Percentiles rank a stretch among this genome's conserved stretches.
Evolutionary conservation across 345 rosid genomes (phyloP).

Genomic region (Hypericum androsaemum): DNA sequence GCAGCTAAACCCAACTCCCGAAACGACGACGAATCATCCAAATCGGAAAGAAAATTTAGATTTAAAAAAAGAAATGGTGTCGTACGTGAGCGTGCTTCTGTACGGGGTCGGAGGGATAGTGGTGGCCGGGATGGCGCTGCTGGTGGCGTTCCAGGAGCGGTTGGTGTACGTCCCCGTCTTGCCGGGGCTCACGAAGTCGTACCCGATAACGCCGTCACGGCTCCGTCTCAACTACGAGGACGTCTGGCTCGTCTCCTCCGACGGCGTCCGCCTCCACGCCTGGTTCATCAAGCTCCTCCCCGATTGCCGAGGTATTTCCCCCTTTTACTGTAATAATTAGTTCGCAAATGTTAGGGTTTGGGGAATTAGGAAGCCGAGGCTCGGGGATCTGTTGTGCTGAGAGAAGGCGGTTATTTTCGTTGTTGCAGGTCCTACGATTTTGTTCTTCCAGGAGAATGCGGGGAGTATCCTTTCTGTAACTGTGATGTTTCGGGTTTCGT

Average conservation of each 20-base stretch:
- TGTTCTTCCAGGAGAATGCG: constrained; percentile 98
- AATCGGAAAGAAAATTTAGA: too few species aligned
- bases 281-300: constrained; percentile 93
- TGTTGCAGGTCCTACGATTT: constrained; percentile 83
- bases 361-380: too few species aligned
- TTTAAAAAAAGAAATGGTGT: constrained; percentile 71
- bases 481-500: neutral
- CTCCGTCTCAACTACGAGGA: constrained; percentile 77
- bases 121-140: constrained; percentile 82
- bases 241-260: constrained; percentile 91
- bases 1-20: too few species aligned
- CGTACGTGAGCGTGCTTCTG: constrained; percentile 57
- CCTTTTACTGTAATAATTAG: neutral
- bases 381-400: too few species aligned
- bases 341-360: too few species aligned
- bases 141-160: constrained; percentile 88
- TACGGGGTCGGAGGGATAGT: constrained; percentile 88
- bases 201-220: constrained; percentile 70
- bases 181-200: constrained; percentile 83
- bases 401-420: neutral
- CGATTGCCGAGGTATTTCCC: constrained; percentile 51
- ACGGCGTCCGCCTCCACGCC: constrained; percentile 84
- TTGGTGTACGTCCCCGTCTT: constrained; percentile 93
- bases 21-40: too few species aligned
- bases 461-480: constrained; percentile 77